These are phyloP conservation scores for Solanum dulcamara DNA, from an alignment of 257 asterid species.

Conservation along the genomic window DNA sequence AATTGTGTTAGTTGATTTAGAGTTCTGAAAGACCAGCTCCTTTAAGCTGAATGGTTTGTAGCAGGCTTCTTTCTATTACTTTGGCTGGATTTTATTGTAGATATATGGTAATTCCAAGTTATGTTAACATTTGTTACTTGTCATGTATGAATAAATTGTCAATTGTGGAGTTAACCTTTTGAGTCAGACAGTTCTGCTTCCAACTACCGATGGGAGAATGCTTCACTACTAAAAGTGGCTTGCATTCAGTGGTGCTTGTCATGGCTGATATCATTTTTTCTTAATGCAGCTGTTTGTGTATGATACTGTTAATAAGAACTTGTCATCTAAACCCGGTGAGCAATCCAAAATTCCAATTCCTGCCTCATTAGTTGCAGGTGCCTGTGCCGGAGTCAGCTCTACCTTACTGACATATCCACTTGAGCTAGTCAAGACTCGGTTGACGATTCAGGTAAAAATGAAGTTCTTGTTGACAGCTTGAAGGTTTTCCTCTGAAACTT, in stretches of 20 bases:
- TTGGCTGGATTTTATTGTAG: neutral
- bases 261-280: neutral
- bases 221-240: neutral
- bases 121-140: neutral
- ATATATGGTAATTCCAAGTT: neutral
- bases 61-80: neutral
- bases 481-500: neutral
- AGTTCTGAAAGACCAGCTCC: neutral
- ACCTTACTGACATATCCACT: conserved; percentile 89
- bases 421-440: conserved; percentile 84
- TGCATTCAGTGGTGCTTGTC: neutral
- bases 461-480: neutral
- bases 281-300: conserved; percentile 62
- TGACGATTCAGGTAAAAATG: conserved; percentile 72
- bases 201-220: neutral
- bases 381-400: conserved; percentile 95
- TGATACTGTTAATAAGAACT: conserved; percentile 76
- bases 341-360: conserved; percentile 56
- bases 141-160: neutral
- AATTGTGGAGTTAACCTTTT: neutral
- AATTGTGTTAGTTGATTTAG: neutral
- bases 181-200: neutral
- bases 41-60: neutral
- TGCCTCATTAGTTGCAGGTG: conserved; percentile 84
- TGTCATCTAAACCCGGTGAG: conserved; percentile 63